Evolutionary conservation across 331 rosid species (phyloP).

Genomic region (Quercus phellos): DNA sequence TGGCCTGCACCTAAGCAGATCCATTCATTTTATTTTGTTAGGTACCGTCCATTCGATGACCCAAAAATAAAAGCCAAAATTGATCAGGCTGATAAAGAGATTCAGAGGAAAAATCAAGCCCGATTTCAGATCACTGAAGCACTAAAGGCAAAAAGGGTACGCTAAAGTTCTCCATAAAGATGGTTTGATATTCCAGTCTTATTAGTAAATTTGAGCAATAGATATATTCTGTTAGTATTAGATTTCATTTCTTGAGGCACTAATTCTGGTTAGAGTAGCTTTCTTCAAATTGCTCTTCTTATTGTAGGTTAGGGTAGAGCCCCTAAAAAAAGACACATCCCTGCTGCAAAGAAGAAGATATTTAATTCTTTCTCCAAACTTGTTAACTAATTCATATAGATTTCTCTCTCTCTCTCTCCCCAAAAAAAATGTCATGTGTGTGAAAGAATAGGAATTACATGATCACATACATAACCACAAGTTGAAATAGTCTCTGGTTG

Average conservation of each 20-base stretch:
- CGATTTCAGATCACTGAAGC: constrained; percentile 71
- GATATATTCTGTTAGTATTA: background rate
- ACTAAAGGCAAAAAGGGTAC: constrained; percentile 81
- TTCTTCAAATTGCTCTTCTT: no score
- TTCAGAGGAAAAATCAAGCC: constrained; percentile 60
- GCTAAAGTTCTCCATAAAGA: constrained; percentile 25
- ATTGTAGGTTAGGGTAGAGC: background rate
- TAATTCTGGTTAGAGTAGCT: background rate
- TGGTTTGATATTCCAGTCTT: background rate
- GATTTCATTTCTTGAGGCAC: background rate
- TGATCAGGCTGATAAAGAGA: constrained; percentile 59
- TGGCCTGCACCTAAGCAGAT: constrained; percentile 97
- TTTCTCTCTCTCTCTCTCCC: background rate
- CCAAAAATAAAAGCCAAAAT: constrained; percentile 64
- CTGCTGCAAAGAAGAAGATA: background rate
- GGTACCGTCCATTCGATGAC: constrained; percentile 64
- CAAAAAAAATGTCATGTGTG: background rate
- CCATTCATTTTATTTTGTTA: constrained; percentile 61
- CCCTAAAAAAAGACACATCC: background rate
- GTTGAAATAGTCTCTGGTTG: background rate
- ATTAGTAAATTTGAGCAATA: background rate
- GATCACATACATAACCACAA: background rate
- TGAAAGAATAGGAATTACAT: background rate
- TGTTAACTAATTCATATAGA: background rate
- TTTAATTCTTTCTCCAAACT: background rate